These are phyloP conservation scores for Phylloporus sp. DNA, from an alignment of 768 basidiomycete genomes.

Conservation along the genomic window DNA sequence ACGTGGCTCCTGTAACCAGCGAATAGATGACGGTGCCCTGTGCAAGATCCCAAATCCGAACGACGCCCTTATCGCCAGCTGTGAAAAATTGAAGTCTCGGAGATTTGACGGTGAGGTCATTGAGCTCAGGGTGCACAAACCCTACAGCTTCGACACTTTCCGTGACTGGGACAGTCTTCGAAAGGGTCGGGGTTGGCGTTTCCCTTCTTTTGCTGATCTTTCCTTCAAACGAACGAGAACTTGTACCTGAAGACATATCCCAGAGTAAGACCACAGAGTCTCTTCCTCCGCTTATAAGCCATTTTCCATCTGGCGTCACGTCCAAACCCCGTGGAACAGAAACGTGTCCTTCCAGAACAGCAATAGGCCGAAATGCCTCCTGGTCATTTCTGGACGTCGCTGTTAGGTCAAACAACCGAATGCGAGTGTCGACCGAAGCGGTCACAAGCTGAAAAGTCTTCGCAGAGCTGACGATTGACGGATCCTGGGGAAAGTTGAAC, in stretches of 20 bases:
- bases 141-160: conserved; percentile 89
- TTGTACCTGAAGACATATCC: conserved; percentile 50
- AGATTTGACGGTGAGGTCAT: conserved; percentile 33
- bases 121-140: conserved; percentile 49
- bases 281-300: conserved; percentile 86
- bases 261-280: conserved; percentile 92
- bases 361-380: conserved; percentile 58
- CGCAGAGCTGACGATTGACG: conserved; percentile 41
- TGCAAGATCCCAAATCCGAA: conserved; percentile 81
- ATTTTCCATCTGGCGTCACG: conserved; percentile 78
- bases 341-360: conserved; percentile 91
- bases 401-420: conserved; percentile 87
- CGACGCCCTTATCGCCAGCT: conserved; percentile 83
- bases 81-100: conserved; percentile 69
- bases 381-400: conserved; percentile 54
- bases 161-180: conserved; percentile 75
- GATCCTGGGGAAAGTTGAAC: conserved; percentile 74
- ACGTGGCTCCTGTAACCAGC: conserved; percentile 42
- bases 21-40: conserved; percentile 59
- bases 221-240: conserved; percentile 1
- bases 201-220: conserved; percentile 33
- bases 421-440: conserved; percentile 85
- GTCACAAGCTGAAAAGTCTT: conserved; percentile 78
- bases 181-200: conserved; percentile 52
- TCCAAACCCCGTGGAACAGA: conserved; percentile 91